Evolutionary conservation across 768 basidiomycete species (phyloP).

Genomic region (Leccinum fibrillosum): DNA sequence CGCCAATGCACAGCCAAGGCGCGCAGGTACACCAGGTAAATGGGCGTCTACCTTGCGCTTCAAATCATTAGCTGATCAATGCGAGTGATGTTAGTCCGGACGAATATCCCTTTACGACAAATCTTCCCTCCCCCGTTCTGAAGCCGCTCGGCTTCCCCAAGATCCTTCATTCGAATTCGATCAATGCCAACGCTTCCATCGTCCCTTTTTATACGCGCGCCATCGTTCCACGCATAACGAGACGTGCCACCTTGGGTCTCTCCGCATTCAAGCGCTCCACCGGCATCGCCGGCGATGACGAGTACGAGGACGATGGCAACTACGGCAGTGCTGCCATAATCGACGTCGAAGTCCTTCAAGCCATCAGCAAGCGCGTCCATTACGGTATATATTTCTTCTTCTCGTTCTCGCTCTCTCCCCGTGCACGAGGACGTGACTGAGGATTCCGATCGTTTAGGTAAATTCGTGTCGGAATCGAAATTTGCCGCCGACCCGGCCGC

Average conservation of each 20-base stretch:
- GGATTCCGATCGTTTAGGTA: constrained; percentile 53
- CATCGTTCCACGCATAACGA: constrained; percentile 89
- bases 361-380: constrained; percentile 97
- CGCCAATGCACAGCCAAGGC: constrained; percentile 71
- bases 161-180: constrained; percentile 71
- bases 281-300: constrained; percentile 64
- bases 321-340: constrained; percentile 94
- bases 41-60: constrained; percentile 7
- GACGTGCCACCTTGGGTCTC: constrained; percentile 62
- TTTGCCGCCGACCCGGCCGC: constrained; percentile 81
- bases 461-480: constrained; percentile 98
- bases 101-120: constrained; percentile 90
- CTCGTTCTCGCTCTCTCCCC: constrained; percentile 14
- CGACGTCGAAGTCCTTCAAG: constrained; percentile 95
- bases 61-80: neutral
- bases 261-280: constrained; percentile 62
- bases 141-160: constrained; percentile 68
- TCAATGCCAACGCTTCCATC: constrained; percentile 88
- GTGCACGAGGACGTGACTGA: constrained; percentile 3
- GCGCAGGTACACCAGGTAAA: constrained; percentile 86
- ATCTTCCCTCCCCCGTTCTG: constrained; percentile 82
- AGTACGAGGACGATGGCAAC: constrained; percentile 92
- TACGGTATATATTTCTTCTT: constrained; percentile 60
- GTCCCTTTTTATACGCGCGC: constrained; percentile 82
- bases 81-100: constrained; percentile 67